Conservation (phyloP, 768 basidiomycete species). For the Tulasnella sp. region DNA sequence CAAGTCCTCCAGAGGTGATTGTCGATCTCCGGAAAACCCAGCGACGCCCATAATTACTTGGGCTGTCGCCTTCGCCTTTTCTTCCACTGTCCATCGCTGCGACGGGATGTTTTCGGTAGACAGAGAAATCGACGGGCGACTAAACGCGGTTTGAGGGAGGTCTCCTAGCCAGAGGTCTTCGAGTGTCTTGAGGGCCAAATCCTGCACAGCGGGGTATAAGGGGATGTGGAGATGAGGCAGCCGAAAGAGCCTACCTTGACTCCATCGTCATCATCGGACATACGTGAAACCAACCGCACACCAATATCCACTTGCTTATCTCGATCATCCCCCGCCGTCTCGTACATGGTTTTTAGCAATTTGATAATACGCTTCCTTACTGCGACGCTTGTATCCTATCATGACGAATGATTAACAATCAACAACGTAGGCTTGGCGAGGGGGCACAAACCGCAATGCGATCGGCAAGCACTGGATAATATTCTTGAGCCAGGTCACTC, state of each 20-base stretch:
- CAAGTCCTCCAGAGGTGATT: slow-evolving; percentile 78
- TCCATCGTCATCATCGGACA: slow-evolving; percentile 89
- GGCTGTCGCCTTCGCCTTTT: slow-evolving; percentile 46
- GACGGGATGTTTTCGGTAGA: neutral
- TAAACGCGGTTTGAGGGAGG: slow-evolving; percentile 25
- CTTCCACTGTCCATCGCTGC: slow-evolving; percentile 40
- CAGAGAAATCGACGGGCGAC: neutral
- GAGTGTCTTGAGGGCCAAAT: slow-evolving; percentile 81
- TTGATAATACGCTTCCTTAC: slow-evolving; percentile 97
- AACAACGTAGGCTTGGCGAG: neutral
- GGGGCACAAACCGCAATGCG: slow-evolving; percentile 73
- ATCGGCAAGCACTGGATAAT: slow-evolving; percentile 82
- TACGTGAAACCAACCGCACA: slow-evolving; percentile 71
- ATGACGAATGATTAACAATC: neutral
- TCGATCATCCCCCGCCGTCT: slow-evolving; percentile 52
- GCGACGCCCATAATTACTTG: slow-evolving; percentile 82
- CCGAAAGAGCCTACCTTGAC: slow-evolving; percentile 54
- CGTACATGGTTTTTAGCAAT: slow-evolving; percentile 78
- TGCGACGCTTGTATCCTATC: slow-evolving; percentile 85
- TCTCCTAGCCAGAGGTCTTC: slow-evolving; percentile 86
- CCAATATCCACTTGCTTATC: slow-evolving; percentile 71
- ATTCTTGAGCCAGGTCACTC: slow-evolving; percentile 81
- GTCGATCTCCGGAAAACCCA: slow-evolving; percentile 74
- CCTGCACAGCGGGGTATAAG: slow-evolving; percentile 38
- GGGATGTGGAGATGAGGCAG: neutral